Evolutionary conservation across 106 monocot species (phyloP).

Genomic region (Dioscorea alata): DNA sequence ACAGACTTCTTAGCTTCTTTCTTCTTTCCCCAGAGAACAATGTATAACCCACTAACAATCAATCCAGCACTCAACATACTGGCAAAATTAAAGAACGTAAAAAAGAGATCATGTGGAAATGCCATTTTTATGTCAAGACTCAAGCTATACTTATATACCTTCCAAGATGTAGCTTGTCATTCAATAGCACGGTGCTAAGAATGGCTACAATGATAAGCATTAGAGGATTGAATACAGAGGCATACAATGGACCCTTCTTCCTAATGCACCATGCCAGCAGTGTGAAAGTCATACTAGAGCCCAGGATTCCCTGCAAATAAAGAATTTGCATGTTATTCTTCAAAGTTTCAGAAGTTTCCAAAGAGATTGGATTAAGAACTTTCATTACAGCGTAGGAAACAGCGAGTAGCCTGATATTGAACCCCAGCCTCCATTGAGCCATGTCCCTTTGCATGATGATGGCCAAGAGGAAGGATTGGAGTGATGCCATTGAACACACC

Average conservation of each 20-base stretch:
- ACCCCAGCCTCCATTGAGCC: conserved; percentile 21
- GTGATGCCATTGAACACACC: conserved; percentile 22
- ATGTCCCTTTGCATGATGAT: conserved; percentile 11
- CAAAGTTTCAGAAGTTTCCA: no score
- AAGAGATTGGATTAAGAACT: background rate
- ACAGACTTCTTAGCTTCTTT: no score
- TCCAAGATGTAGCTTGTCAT: conserved; percentile 15
- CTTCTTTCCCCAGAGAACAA: no score
- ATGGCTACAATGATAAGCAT: conserved; percentile 37
- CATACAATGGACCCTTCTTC: conserved; percentile 36
- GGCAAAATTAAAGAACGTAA: no score
- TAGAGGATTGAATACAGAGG: conserved; percentile 40
- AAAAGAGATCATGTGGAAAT: no score
- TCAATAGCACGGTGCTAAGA: conserved; percentile 24
- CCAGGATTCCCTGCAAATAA: conserved; percentile 17
- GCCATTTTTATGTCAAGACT: no score
- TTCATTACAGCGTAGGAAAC: conserved; percentile 18
- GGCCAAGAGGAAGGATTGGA: conserved; percentile 12
- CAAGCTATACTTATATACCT: background rate
- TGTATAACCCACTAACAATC: no score
- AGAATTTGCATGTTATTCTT: background rate
- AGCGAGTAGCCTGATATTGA: conserved; percentile 29
- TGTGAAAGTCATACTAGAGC: conserved; percentile 7
- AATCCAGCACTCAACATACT: no score
- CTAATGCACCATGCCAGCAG: conserved; percentile 31